Conservation (phyloP, 495 filamentous ascomycete genomes). For the Cairneyella variabilis region DNA sequence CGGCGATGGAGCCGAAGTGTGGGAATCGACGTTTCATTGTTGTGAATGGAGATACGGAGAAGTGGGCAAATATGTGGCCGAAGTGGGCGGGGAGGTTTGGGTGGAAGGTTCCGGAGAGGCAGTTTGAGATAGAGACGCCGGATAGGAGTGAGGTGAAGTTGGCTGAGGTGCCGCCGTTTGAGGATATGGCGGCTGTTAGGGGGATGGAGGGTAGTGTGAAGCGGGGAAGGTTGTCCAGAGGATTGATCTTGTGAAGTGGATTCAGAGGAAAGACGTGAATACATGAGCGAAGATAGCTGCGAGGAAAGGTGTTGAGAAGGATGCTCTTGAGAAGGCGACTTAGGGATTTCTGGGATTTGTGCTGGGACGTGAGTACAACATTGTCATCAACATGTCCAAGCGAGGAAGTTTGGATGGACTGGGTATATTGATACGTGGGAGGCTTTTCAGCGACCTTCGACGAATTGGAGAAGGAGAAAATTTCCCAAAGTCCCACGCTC, state of each 20-base stretch:
- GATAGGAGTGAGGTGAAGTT: constrained; percentile 27
- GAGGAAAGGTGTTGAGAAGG: constrained; percentile 42
- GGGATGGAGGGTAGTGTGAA: constrained; percentile 36
- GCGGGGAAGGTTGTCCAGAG: constrained; percentile 36
- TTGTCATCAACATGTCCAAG: constrained; percentile 56
- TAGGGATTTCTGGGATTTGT: constrained; percentile 51
- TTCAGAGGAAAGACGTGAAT: constrained; percentile 44
- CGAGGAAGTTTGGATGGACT: constrained; percentile 46
- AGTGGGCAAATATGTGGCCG: too few relatives aligned
- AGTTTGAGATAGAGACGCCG: constrained; percentile 6
- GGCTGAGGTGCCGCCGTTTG: constrained; percentile 38
- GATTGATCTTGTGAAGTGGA: constrained; percentile 51
- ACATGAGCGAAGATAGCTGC: constrained; percentile 43
- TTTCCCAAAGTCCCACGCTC: too few relatives aligned
- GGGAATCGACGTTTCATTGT: too few relatives aligned
- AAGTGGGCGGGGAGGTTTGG: too few relatives aligned
- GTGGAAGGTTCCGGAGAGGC: too few relatives aligned
- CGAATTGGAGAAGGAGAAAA: constrained; percentile 39
- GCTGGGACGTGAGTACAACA: constrained; percentile 45
- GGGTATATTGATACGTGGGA: constrained; percentile 52
- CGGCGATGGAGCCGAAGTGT: too few relatives aligned
- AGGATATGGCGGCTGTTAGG: constrained; percentile 31
- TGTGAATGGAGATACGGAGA: too few relatives aligned
- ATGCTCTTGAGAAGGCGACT: constrained; percentile 51
- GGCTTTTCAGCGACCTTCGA: constrained; percentile 42